Base-by-base conservation (phyloP, 108 stramenopile genomes). In the Stephanodiscus triporus region DNA sequence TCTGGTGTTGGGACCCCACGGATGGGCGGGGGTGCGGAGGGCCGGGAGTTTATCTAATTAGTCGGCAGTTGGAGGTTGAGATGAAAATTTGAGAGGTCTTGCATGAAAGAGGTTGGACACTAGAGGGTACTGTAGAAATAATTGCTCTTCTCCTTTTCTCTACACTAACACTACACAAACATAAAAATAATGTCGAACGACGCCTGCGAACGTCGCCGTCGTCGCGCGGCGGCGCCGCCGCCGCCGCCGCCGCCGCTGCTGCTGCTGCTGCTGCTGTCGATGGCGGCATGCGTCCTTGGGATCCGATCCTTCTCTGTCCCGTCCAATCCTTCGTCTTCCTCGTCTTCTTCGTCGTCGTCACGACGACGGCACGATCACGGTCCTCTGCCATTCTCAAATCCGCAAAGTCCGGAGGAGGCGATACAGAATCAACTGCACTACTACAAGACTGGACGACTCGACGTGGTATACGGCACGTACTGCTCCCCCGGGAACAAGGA, bases 351-450 rank as follows among this genome's bases (percentile, higher is more conserved):
- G 32, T 58, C 57, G 3, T 58, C 57, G 32, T 36, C 40, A 11
- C 40, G 7, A 11, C 43, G 13, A 1, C 14, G 2, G 16, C 11
- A 14, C 13, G 14, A 4, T 9, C 40, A 1, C 40, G 9, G 1
- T 6, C 58, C 19, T 1, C 32, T 19, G 6, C 58, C 60, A 9
- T 68, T 54, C 40, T 9, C 36, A 0, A 1, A 55, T 32, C 75
- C 75, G 14, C 37, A 24, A 43, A 77, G 76, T 11, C 62, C 75
- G 34, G 81, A 82, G 63, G 54, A 66, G 36, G 40, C 70, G 16
- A 70, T 82, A 14, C 76, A 73, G 54, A 78, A 65, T 45, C 81
- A 82, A 49, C 62, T 82, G 10, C 16, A 26, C 38, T 49, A 66
- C 29, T 78, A 72, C 38, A 62, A 67, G 61, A 45, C 19, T 14